phyloP scores from a whole-genome alignment of 345 rosid genomes.

The Gossypium ekmanianum region DNA sequence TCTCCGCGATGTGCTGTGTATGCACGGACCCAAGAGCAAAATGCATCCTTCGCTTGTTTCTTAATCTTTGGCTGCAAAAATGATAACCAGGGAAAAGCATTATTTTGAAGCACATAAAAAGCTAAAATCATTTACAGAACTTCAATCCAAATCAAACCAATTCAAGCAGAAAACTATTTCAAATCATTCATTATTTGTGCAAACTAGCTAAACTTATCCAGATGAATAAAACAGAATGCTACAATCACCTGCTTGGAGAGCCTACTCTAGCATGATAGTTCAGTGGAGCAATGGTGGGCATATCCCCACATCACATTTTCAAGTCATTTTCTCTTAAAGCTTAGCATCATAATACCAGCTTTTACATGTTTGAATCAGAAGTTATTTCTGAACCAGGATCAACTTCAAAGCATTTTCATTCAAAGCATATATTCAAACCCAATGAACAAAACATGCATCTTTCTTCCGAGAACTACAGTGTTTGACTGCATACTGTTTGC shows the following conservation, averaged over 20 bases:
- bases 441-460: background rate
- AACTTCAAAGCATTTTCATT: background rate
- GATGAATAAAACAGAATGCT: background rate
- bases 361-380: background rate
- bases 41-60: slow-evolving; percentile 69
- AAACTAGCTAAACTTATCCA: slow-evolving; percentile 1
- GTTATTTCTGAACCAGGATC: background rate
- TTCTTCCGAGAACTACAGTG: background rate
- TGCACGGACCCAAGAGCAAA: slow-evolving; percentile 91
- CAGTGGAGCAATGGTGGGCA: background rate
- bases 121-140: background rate
- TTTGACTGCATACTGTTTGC: background rate
- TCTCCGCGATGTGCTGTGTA: slow-evolving; percentile 90
- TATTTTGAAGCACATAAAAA: slow-evolving; percentile 11
- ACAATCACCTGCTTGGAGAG: background rate
- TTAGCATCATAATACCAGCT: background rate
- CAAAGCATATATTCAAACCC: background rate
- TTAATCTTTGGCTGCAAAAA: slow-evolving; percentile 58
- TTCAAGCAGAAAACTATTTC: background rate
- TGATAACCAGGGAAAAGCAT: slow-evolving; percentile 10
- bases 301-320: background rate
- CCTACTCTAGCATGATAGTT: background rate
- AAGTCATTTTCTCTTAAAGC: background rate
- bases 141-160: background rate
- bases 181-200: background rate